Conservation (phyloP, 192 early-diverging fungal species). For the Gaertneriomyces sp. region DNA sequence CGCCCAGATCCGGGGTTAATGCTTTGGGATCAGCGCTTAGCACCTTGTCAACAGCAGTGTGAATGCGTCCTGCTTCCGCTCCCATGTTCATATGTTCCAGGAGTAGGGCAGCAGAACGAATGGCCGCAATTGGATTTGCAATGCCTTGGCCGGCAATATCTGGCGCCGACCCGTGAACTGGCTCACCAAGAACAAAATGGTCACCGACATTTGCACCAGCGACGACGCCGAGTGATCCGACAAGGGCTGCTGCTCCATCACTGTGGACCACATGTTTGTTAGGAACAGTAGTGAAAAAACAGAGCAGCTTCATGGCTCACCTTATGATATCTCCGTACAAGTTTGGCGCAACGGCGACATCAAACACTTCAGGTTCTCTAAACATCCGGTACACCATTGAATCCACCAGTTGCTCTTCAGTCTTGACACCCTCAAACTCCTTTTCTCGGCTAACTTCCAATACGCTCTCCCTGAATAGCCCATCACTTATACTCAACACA, state of each 20-base stretch:
- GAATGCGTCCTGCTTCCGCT: slow-evolving; percentile 70
- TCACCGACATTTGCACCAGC: slow-evolving; percentile 97
- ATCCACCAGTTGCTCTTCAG: slow-evolving; percentile 97
- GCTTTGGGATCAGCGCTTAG: slow-evolving; percentile 51
- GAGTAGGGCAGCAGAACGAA: slow-evolving; percentile 89
- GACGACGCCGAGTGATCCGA: slow-evolving; percentile 91
- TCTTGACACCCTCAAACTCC: slow-evolving; percentile 59
- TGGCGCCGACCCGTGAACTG: slow-evolving; percentile 93
- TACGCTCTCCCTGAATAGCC: slow-evolving; percentile 88
- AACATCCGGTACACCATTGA: slow-evolving; percentile 99
- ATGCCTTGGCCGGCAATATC: slow-evolving; percentile 97
- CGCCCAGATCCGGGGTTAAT: slow-evolving; percentile 90
- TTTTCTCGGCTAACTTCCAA: slow-evolving; percentile 65
- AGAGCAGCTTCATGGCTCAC: neutral
- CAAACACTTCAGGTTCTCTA: slow-evolving; percentile 92
- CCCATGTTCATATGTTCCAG: slow-evolving; percentile 79
- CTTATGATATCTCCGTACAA: slow-evolving; percentile 95
- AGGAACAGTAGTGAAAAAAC: neutral
- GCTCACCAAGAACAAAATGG: slow-evolving; percentile 92
- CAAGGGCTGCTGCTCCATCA: slow-evolving; percentile 94
- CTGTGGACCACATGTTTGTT: slow-evolving; percentile 28
- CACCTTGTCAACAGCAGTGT: slow-evolving; percentile 81
- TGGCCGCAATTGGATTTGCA: slow-evolving; percentile 94
- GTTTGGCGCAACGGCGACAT: slow-evolving; percentile 96
- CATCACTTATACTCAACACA: slow-evolving; percentile 89